These are phyloP conservation scores for Cardamine chenopodiifolia DNA, from an alignment of 345 rosid species.

Conservation along the genomic window DNA sequence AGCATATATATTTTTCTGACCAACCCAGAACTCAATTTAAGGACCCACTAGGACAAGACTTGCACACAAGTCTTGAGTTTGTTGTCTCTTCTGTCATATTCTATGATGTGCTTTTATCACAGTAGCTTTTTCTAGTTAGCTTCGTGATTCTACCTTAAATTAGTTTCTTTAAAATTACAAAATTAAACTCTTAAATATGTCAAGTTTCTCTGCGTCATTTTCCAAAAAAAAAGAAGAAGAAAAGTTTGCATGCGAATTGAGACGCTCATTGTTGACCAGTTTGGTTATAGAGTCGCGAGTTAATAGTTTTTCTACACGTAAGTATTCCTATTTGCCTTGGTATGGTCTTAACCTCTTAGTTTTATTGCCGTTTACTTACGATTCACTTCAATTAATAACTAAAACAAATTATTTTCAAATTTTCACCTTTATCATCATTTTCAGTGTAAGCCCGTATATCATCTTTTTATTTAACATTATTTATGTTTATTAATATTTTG, in stretches of 20 bases:
- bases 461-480: not conserved
- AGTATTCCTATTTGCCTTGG: constrained; percentile 1
- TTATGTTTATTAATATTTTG: no score
- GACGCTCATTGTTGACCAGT: not conserved
- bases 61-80: constrained; percentile 33
- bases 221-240: not conserved
- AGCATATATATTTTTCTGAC: constrained; percentile 32
- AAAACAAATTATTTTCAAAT: not conserved
- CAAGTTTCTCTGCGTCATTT: constrained; percentile 2
- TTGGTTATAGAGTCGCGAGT: not conserved
- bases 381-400: not conserved
- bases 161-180: not conserved
- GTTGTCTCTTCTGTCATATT: constrained; percentile 29
- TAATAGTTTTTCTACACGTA: not conserved
- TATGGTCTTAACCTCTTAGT: not conserved
- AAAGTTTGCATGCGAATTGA: not conserved
- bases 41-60: constrained; percentile 38
- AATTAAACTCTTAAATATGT: not conserved
- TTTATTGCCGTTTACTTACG: not conserved
- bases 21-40: constrained; percentile 39
- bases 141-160: not conserved
- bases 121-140: constrained; percentile 12
- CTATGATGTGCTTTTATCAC: not conserved
- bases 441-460: not conserved
- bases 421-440: not conserved